Base-by-base conservation (phyloP, 1,284 basidiomycete genomes). In the Cryptococcus maquisensis region DNA sequence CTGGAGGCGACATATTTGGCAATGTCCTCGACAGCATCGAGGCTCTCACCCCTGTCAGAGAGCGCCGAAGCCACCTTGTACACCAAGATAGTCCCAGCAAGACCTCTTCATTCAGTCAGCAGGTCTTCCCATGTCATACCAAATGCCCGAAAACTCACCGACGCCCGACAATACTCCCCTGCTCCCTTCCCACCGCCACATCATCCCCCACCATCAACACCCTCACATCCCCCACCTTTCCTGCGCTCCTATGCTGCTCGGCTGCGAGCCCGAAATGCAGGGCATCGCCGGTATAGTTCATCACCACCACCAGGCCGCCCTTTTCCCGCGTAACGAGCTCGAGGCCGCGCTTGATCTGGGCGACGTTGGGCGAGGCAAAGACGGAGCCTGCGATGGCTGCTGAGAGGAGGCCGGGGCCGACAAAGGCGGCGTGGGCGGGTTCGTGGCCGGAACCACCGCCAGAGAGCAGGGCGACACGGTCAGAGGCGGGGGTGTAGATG, bases 381-480 rank as follows among this genome's bases (percentile, higher is more conserved):
- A 93, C 79, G 66, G 85, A 88, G 12, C 93, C 93, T 62, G 85
- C 88, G 9, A 95, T 88, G 36, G 91, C 90, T 47, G 85, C 90
- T 82, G 70, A 85, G 39, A 95, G 79, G 62, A 93, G 86, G 24
- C 90, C 91, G 52, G 83, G 74, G 40, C 91, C 89, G 82, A 75
- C 82, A 64, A 87, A 91, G 1, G 84, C 87, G 16, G 88, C 83
- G 74, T 92, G 69, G 18, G 90, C 83, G 23, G 92, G 92, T 68
- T 95, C 92, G 72, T 95, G 92, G 1, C 93, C 93, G 35, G 87
- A 86, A 38, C 92, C 92, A 23, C 93, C 92, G 23, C 92, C 92
- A 60, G 87, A 92, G 65, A 96, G 81, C 21, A 95, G 77, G 2
- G 88, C 83, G 43, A 95, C 92, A 67, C 85, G 84, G n/a, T 41